Evolutionary conservation across 2,329 filamentous ascomycete species (phyloP).

Genomic region (Fusarium humuli): DNA sequence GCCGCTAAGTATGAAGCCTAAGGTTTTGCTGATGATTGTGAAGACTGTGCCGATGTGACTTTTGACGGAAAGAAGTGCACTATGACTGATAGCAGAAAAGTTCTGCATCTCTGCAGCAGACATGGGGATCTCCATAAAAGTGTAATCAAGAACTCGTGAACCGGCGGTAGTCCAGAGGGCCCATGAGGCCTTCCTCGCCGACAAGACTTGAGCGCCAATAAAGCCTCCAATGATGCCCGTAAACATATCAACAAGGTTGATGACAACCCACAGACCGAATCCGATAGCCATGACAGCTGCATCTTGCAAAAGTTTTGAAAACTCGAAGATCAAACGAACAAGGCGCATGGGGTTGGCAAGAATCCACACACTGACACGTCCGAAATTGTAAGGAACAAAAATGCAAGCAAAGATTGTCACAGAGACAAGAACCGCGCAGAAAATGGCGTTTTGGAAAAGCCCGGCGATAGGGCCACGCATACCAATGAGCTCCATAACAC

Average conservation of each 20-base stretch:
- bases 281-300: constrained; percentile 74
- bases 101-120: constrained; percentile 75
- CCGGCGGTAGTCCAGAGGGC: constrained; percentile 57
- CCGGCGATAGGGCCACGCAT: constrained; percentile 94
- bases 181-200: constrained; percentile 56
- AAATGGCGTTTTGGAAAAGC: constrained; percentile 93
- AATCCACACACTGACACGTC: constrained; percentile 83
- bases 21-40: constrained; percentile 51
- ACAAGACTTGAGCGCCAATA: constrained; percentile 47
- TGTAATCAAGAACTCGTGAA: constrained; percentile 61
- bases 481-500: constrained; percentile 93
- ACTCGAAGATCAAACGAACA: constrained; percentile 75
- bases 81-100: constrained; percentile 81
- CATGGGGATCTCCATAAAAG: constrained; percentile 63
- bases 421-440: constrained; percentile 90
- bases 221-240: constrained; percentile 51
- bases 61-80: constrained; percentile 73
- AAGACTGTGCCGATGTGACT: constrained; percentile 59
- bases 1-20: constrained; percentile 60
- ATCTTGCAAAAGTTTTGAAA: constrained; percentile 86
- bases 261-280: constrained; percentile 58
- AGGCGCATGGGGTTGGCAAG: constrained; percentile 83
- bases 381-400: constrained; percentile 92
- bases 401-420: constrained; percentile 87
- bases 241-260: constrained; percentile 56